Base-by-base conservation (phyloP, 1,284 basidiomycete species). In the Phylloporus sp. region DNA sequence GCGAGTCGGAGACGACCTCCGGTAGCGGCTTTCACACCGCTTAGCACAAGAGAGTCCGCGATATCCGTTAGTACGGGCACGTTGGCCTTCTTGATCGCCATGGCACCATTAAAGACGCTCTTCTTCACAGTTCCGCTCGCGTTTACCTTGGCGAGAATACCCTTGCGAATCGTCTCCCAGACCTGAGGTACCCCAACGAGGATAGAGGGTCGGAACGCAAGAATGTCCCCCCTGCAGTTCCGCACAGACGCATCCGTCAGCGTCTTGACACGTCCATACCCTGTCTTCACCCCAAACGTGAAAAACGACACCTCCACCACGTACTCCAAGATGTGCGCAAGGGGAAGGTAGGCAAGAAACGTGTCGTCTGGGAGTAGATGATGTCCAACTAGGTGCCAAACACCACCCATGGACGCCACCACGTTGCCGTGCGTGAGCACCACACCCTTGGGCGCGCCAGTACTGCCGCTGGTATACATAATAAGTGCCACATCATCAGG, bases 401-500 rank as follows among this genome's bases (percentile, higher is more conserved):
- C 85, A 32, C 91, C 92, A 12, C 90, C 95, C 62, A 98, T 83
- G 24, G 93, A 90, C 4, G 96, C 90, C 58, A 96, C 81, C 66
- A 98, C 86, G 80, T 98, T 98, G 53, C 82, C 78, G 77, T 98
- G 96, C 3, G 90, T 92, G 69, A 99, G 89, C 61, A 93, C 84
- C 64, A 98, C 96, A 70, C 96, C 96, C 81, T 98, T 98, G 53
- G 96, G 96, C 12, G 92, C 81, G 31, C 96, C 96, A 0, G 95
- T 97, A 62, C 89, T 92, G n/a, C 96, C 95, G 65, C 88, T 91
- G 28, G 96, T 98, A 83, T 98, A 98, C 96, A 98, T 98, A 80
- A 98, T 96, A 75, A 95, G 94, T 28, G 92, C 93, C 7, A 91
- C 79, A 63, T 91, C 92, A 1, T 91, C 85, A 22, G 82, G 76